Percentiles rank a stretch among this genome's conserved stretches.
These are phyloP conservation scores for Ophiocordyceps camponoti-leonardi DNA, from an alignment of 2,329 filamentous ascomycete genomes.

Conservation along the genomic window DNA sequence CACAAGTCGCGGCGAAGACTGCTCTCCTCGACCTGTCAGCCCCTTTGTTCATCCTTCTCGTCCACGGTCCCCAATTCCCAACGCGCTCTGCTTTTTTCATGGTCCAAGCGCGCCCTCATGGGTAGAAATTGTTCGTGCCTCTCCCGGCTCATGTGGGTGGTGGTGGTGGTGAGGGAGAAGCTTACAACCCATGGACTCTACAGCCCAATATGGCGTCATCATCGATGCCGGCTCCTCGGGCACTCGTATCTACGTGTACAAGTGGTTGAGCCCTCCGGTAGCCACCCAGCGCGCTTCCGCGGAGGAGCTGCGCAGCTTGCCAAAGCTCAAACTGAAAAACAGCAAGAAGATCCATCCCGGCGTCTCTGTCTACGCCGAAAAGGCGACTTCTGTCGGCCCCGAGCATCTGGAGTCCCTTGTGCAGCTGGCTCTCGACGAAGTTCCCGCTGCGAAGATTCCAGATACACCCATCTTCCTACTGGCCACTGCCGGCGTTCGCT, in stretches of 20 bases:
- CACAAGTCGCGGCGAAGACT: not conserved
- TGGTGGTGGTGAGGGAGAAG: not conserved
- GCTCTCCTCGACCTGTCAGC: not conserved
- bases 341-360: constrained; percentile 90
- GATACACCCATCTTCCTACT: constrained; percentile 90
- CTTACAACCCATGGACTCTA: not conserved
- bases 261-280: constrained; percentile 65
- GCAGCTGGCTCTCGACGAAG: constrained; percentile 61
- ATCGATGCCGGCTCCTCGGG: constrained; percentile 96
- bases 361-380: constrained; percentile 75
- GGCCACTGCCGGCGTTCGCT: constrained; percentile 86
- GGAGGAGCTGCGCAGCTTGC: constrained; percentile 43
- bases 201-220: constrained; percentile 74
- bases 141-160: not conserved
- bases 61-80: not conserved
- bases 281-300: constrained; percentile 34
- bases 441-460: constrained; percentile 58
- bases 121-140: constrained; percentile 11
- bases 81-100: not conserved
- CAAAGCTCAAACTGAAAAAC: constrained; percentile 67
- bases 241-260: constrained; percentile 85
- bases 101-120: constrained; percentile 6
- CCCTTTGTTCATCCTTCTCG: not conserved
- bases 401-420: constrained; percentile 70
- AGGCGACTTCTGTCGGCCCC: constrained; percentile 56